Conservation (phyloP, 352 stramenopile species). For the Plasmopara muralis region DNA sequence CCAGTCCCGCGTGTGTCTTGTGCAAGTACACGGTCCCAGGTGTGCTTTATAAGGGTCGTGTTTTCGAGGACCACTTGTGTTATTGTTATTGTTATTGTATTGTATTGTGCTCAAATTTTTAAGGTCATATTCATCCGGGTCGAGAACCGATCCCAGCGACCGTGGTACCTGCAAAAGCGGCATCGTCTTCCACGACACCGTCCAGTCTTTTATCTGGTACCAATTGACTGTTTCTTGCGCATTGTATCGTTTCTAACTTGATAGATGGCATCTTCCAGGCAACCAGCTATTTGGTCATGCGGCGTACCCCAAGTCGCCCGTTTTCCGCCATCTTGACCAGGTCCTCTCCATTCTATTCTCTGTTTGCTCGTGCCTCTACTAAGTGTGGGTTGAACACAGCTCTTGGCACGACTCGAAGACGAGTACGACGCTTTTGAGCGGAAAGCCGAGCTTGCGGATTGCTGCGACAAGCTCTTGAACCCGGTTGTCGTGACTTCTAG, state of each 20-base stretch:
- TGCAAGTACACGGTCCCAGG: constrained; percentile 79
- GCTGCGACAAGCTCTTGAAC: constrained; percentile 27
- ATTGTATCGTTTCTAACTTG: too few species aligned
- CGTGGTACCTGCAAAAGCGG: constrained; percentile 7
- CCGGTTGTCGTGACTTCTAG: constrained; percentile 46
- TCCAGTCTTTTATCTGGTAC: not conserved
- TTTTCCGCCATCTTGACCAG: constrained; percentile 48
- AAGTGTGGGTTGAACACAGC: constrained; percentile 17
- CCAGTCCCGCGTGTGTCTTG: constrained; percentile 44
- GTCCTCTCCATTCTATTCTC: constrained; percentile 18
- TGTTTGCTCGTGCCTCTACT: not conserved
- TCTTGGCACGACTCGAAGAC: constrained; percentile 33
- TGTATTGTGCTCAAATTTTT: not conserved
- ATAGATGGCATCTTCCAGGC: constrained; percentile 8
- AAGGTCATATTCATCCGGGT: constrained; percentile 66
- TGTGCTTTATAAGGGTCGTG: constrained; percentile 9
- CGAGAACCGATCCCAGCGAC: constrained; percentile 24
- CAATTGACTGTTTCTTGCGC: not conserved
- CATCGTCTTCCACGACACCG: constrained; percentile 14
- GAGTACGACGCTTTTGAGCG: constrained; percentile 59
- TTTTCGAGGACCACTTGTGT: too few species aligned
- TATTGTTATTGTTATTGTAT: not conserved
- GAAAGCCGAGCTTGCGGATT: constrained; percentile 33
- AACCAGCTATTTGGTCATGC: constrained; percentile 41
- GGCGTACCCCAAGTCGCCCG: constrained; percentile 51